A percentile compares a stretch with the other conserved stretches of the same genome.
phyloP scores from a whole-genome alignment of 805 yeast genomes.

The Monosporozyma aerobia region DNA sequence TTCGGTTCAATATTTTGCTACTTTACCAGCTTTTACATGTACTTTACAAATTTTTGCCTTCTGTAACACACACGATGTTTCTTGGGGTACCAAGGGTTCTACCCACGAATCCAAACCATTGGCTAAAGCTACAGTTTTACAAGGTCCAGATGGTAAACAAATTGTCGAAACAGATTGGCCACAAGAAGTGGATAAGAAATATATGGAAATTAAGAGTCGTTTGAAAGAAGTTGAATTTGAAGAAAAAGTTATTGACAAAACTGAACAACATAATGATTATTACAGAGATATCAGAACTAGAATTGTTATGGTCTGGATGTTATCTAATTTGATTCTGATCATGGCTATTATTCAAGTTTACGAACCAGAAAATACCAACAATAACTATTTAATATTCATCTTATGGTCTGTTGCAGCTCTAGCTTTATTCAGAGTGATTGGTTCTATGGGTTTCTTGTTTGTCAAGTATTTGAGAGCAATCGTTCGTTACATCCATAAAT shows the following conservation, averaged over 20 bases:
- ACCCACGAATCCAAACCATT: conserved; percentile 58
- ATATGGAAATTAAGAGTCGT: conserved; percentile 30
- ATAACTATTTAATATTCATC: conserved; percentile 73
- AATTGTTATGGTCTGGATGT: conserved; percentile 92
- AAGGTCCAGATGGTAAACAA: conserved; percentile 74
- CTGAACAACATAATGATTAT: conserved; percentile 57
- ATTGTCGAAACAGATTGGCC: conserved; percentile 53
- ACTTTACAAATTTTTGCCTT: conserved; percentile 92
- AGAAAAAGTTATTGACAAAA: conserved; percentile 23
- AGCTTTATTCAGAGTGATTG: conserved; percentile 72
- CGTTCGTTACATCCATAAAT: conserved; percentile 33
- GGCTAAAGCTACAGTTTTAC: conserved; percentile 74
- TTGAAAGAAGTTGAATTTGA: conserved; percentile 28
- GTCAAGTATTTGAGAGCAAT: conserved; percentile 32
- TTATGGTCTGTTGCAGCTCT: conserved; percentile 88
- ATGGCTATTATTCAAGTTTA: conserved; percentile 85
- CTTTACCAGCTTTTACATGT: conserved; percentile 87
- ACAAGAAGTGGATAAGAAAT: conserved; percentile 32
- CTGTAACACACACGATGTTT: conserved; percentile 88
- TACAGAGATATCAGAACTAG: conserved; percentile 91
- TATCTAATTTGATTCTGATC: conserved; percentile 68
- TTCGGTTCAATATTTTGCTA: conserved; percentile 74
- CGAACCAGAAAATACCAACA: conserved; percentile 52
- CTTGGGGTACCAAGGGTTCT: conserved; percentile 99
- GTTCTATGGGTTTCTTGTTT: conserved; percentile 62